These are phyloP conservation scores for Apiotrichum domesticum DNA, from an alignment of 1,284 basidiomycete species.

Conservation along the genomic window DNA sequence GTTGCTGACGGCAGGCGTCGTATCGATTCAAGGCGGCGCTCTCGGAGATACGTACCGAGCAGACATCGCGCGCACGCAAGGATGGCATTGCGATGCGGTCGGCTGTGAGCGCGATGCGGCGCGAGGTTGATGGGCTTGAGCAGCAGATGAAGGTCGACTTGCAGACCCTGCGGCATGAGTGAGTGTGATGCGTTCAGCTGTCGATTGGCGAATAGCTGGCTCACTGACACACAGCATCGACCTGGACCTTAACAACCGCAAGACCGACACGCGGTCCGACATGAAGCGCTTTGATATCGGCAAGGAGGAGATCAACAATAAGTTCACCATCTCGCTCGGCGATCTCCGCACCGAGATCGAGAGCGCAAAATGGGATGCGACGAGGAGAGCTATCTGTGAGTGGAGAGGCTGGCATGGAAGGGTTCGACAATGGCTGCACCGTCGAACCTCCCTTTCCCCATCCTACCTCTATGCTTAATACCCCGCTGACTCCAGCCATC, in stretches of 20 bases:
- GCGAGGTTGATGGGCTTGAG: conserved; percentile 81
- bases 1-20: conserved; percentile 60
- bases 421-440: too few relatives aligned
- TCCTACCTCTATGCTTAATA: neutral
- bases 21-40: conserved; percentile 93
- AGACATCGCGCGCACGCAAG: conserved; percentile 74
- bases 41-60: conserved; percentile 82
- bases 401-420: conserved; percentile 15
- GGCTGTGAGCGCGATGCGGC: conserved; percentile 66
- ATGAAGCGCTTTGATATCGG: conserved; percentile 78
- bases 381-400: conserved; percentile 75
- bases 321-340: conserved; percentile 73
- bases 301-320: conserved; percentile 87
- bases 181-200: neutral
- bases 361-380: conserved; percentile 85
- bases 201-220: too few relatives aligned
- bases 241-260: conserved; percentile 91
- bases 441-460: too few relatives aligned
- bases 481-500: conserved; percentile 25
- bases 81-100: conserved; percentile 75
- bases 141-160: conserved; percentile 94
- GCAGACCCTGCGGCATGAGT: conserved; percentile 60
- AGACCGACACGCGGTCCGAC: conserved; percentile 85
- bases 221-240: conserved; percentile 56
- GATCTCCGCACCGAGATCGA: conserved; percentile 83